A percentile compares a stretch with the other conserved stretches of the same genome.
Conservation (phyloP, 2,329 filamentous ascomycete species). For the Coniella lustricola region DNA sequence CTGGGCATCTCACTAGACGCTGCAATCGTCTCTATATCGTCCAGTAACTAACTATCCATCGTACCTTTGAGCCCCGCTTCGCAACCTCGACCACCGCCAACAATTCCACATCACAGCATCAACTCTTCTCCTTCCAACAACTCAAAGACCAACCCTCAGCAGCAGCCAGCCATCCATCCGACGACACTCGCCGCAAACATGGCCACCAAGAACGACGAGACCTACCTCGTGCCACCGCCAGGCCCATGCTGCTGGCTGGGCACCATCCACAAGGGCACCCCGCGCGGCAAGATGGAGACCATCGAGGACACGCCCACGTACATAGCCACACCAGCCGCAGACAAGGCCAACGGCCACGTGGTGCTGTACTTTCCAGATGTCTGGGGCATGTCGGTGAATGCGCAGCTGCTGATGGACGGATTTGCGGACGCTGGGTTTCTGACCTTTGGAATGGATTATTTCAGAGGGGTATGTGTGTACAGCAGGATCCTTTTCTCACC, state of each 20-base stretch:
- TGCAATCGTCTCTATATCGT: no score
- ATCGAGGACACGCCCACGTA: conserved; percentile 33
- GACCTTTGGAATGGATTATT: conserved; percentile 38
- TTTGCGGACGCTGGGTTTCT: conserved; percentile 38
- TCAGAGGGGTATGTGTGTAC: conserved; percentile 30
- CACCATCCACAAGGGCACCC: conserved; percentile 30
- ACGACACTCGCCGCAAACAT: not conserved
- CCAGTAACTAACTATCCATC: no score
- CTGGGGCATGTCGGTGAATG: conserved; percentile 36
- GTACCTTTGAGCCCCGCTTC: no score
- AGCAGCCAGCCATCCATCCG: no score
- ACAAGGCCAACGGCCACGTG: conserved; percentile 32
- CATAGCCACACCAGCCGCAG: conserved; percentile 23
- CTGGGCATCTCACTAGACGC: no score
- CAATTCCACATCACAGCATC: no score
- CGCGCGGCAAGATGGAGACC: conserved; percentile 27
- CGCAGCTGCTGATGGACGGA: conserved; percentile 37
- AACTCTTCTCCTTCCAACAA: no score
- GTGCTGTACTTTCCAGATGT: conserved; percentile 40
- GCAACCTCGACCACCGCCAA: no score
- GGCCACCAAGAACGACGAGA: not conserved
- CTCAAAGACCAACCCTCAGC: no score
- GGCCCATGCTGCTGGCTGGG: conserved; percentile 34
- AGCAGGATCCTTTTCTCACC: no score
- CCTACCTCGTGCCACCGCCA: conserved; percentile 27